Base-by-base conservation (phyloP, 176 grass and related monocot species). In the Hyparrhenia diplandra region DNA sequence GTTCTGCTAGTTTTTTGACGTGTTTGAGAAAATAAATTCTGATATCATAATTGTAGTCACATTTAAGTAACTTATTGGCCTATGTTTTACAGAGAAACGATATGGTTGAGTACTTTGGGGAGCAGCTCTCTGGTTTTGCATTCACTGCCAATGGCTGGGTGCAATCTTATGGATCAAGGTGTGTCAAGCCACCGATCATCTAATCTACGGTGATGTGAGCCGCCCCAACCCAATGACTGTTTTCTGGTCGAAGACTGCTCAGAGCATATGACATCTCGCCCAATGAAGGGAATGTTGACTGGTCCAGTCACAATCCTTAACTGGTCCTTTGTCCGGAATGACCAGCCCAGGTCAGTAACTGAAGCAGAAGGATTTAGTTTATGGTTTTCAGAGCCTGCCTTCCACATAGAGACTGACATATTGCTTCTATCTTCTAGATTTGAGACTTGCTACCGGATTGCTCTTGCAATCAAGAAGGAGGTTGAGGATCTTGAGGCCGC, bases 391-490 rank as follows among this genome's bases (percentile, higher is more conserved):
- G 25, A 65, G 21, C 60, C 59, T 29, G 11, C n/a, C 10, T 67
- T 20, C 0, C 13, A 11, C 57, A 36, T 51, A 30, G 41, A 9
- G 5, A 30, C 75, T 86, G 25, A 90, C 64, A 34, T 49, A n/a
- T n/a, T 27, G 35, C 4, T 43, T 10, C 17, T 64, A 17, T 42
- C 12, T 13, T 72, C 13, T 67, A 97, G 91, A 85, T 97, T 93
- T 83, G 89, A 97, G 85, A 97, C 94, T 21, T 97, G 91, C 94
- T 94, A 97, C 76, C 94, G 94, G 87, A 97, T 97, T 86, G 94
- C 94, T 85, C 82, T 97, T 73, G 89, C 94, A 28, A 97, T 97
- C 74, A 97, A 32, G n/a, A n/a, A n/a, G n/a, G n/a, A n/a, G 66
- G 94, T 97, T 24, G 94, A 97, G 84, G 94, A 97, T 75, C 89